These are phyloP conservation scores for Rhizoclosmatium sp. DNA, from an alignment of 192 early-diverging fungal species.

Conservation along the genomic window DNA sequence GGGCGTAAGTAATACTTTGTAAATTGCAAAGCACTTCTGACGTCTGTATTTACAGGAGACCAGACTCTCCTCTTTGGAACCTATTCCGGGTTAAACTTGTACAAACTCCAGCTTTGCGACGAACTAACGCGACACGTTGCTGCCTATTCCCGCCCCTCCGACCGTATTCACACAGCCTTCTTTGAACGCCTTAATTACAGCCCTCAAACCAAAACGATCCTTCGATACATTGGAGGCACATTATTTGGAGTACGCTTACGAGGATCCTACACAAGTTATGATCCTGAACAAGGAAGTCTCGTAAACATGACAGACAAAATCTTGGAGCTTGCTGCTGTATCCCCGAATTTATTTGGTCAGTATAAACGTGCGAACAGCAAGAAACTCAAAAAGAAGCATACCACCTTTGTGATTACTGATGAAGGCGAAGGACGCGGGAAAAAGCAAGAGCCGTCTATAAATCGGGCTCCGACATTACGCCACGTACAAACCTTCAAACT, in stretches of 20 bases:
- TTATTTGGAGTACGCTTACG: no score
- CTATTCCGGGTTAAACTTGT: slow-evolving; percentile 30
- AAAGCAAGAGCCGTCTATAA: background rate
- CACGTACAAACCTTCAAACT: slow-evolving; percentile 31
- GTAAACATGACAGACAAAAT: slow-evolving; percentile 18
- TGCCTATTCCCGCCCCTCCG: slow-evolving; percentile 34
- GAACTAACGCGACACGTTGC: slow-evolving; percentile 47
- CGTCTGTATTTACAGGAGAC: background rate
- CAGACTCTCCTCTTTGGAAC: slow-evolving; percentile 33
- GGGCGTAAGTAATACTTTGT: background rate
- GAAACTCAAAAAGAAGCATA: no score
- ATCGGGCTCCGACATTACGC: background rate
- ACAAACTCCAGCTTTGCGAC: slow-evolving; percentile 42
- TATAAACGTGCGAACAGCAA: background rate
- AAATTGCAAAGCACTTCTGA: background rate
- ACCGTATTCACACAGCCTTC: background rate
- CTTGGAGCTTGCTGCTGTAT: slow-evolving; percentile 36
- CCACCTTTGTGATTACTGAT: no score
- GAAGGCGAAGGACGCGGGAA: background rate
- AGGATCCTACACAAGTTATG: no score
- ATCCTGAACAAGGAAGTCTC: no score
- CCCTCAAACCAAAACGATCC: no score
- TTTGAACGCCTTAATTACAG: background rate
- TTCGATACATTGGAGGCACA: no score
- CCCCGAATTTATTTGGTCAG: background rate